Conservation (phyloP, 108 stramenopile species). For the Skeletonema potamos region DNA sequence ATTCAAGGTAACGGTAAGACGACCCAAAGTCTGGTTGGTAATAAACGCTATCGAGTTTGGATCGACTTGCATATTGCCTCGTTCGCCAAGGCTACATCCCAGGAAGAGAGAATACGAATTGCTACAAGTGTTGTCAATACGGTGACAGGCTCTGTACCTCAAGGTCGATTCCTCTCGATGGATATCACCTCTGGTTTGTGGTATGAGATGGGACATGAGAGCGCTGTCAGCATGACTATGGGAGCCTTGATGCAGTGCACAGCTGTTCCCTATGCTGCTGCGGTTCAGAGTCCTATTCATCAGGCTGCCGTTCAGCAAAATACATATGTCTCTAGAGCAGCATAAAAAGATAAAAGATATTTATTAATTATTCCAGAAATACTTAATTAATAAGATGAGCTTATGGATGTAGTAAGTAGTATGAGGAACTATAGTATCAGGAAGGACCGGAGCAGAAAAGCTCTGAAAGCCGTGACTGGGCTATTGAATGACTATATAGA, state of each 20-base stretch:
- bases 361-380: too few species aligned
- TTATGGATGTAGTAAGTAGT: too few species aligned
- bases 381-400: too few species aligned
- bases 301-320: neutral
- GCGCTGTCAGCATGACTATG: conserved; percentile 23
- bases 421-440: too few species aligned
- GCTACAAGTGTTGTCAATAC: conserved; percentile 30
- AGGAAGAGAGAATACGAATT: conserved; percentile 15
- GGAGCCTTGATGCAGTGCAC: conserved; percentile 3
- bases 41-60: conserved; percentile 42
- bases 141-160: conserved; percentile 14
- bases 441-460: too few species aligned
- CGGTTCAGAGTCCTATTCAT: neutral
- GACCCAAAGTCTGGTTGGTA: conserved; percentile 34
- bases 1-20: conserved; percentile 36
- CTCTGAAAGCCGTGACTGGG: too few species aligned
- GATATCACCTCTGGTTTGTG: conserved; percentile 27
- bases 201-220: conserved; percentile 27
- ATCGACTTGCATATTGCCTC: conserved; percentile 21
- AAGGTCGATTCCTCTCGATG: conserved; percentile 30
- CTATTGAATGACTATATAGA: too few species aligned
- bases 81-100: conserved; percentile 26
- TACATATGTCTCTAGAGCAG: neutral
- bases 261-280: neutral
- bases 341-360: neutral